These are phyloP conservation scores for Macrophomina tecta DNA, from an alignment of 2,329 filamentous ascomycete genomes.

Conservation along the genomic window DNA sequence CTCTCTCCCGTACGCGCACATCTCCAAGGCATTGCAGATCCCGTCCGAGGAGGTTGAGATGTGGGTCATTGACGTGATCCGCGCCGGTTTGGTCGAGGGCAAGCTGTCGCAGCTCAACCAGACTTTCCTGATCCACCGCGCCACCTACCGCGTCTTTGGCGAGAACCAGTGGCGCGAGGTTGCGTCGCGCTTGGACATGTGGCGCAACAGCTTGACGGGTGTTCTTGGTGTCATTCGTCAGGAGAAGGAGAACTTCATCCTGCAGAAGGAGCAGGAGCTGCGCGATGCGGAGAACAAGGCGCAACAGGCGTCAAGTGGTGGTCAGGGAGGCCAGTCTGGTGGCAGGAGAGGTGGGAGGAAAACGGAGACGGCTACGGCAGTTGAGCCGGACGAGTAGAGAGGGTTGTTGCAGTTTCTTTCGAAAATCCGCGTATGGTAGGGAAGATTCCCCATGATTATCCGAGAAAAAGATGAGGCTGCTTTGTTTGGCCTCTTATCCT, in stretches of 20 bases:
- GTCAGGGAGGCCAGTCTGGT: neutral
- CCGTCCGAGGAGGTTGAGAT: slow-evolving; percentile 86
- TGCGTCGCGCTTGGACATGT: slow-evolving; percentile 86
- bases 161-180: slow-evolving; percentile 99
- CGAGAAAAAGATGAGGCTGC: neutral
- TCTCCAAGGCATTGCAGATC: slow-evolving; percentile 84
- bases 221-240: slow-evolving; percentile 79
- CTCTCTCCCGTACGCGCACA: slow-evolving; percentile 85
- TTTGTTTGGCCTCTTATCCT: neutral
- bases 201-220: slow-evolving; percentile 79
- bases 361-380: neutral
- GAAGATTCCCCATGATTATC: neutral
- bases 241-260: slow-evolving; percentile 80
- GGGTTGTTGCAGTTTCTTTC: neutral
- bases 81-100: slow-evolving; percentile 92
- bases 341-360: slow-evolving; percentile 18
- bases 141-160: slow-evolving; percentile 94
- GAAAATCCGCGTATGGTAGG: neutral
- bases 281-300: slow-evolving; percentile 74
- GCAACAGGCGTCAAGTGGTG: neutral
- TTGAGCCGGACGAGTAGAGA: slow-evolving; percentile 1
- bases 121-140: slow-evolving; percentile 93
- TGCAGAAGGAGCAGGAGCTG: slow-evolving; percentile 77
- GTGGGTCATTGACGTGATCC: slow-evolving; percentile 99
- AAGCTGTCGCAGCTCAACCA: slow-evolving; percentile 92